Percentiles rank a stretch among this genome's conserved stretches.
phyloP scores from a whole-genome alignment of 345 rosid genomes.

The Rhodamnia rubescens region DNA sequence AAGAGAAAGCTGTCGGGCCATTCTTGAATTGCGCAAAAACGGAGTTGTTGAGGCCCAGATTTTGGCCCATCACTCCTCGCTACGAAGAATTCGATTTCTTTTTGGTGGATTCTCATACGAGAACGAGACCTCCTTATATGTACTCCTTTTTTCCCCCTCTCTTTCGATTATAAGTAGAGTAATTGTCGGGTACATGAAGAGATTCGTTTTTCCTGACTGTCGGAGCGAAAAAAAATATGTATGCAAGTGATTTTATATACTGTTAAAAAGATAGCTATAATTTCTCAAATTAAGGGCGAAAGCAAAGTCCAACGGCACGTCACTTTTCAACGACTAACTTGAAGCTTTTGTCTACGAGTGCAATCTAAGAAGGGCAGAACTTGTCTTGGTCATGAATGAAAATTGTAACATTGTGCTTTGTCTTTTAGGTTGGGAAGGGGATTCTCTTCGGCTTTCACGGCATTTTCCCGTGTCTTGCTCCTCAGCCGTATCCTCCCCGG shows the following conservation, averaged over 20 bases:
- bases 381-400: neutral
- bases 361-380: neutral
- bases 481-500: too few species aligned
- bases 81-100: too few species aligned
- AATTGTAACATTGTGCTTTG: neutral
- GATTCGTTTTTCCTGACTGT: neutral
- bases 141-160: neutral
- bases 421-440: neutral
- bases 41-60: neutral
- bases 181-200: neutral
- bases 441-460: neutral
- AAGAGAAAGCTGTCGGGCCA: neutral
- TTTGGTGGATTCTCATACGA: neutral
- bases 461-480: too few species aligned
- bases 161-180: neutral
- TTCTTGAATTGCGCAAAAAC: rapidly evolving
- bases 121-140: neutral
- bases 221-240: neutral
- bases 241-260: neutral
- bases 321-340: neutral
- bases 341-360: neutral
- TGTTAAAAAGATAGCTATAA: neutral
- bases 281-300: neutral
- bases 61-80: too few species aligned
- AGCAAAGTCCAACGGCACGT: neutral